phyloP scores from a whole-genome alignment of 441 rosid genomes.

The Hura crepitans region DNA sequence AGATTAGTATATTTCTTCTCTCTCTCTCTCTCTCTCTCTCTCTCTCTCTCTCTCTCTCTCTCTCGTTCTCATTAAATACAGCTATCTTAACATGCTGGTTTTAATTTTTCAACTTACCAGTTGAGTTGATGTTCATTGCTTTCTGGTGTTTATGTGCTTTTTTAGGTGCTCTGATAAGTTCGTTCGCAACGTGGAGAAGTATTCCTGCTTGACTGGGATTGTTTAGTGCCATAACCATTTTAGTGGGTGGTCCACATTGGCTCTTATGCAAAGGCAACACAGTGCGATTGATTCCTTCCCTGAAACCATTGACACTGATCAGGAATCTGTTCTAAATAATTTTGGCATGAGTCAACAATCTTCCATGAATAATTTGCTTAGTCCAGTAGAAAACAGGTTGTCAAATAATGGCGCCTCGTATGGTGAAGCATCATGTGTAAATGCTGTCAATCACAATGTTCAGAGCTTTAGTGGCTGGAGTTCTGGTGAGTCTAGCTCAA shows the following conservation, averaged over 20 bases:
- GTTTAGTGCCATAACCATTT: slow-evolving; percentile 16
- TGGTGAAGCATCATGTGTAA: slow-evolving; percentile 35
- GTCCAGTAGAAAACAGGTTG: slow-evolving; percentile 42
- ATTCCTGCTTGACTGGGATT: slow-evolving; percentile 18
- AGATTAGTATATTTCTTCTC: background rate
- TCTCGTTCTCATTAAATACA: slow-evolving; percentile 8
- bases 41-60: background rate
- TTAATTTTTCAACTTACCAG: slow-evolving; percentile 10
- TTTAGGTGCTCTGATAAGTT: slow-evolving; percentile 27
- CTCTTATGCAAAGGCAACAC: slow-evolving; percentile 59
- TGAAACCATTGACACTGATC: slow-evolving; percentile 46
- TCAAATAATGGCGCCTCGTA: slow-evolving; percentile 41
- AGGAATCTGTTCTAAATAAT: slow-evolving; percentile 38
- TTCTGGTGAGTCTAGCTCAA: slow-evolving; percentile 61
- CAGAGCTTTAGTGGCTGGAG: slow-evolving; percentile 50
- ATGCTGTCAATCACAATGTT: slow-evolving; percentile 34
- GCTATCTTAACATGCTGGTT: background rate
- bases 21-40: slow-evolving; percentile 1
- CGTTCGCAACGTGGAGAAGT: slow-evolving; percentile 14
- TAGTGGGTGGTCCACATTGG: slow-evolving; percentile 28
- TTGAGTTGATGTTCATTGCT: slow-evolving; percentile 16
- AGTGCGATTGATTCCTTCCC: slow-evolving; percentile 43
- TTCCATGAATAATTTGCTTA: slow-evolving; percentile 37
- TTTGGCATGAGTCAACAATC: slow-evolving; percentile 37
- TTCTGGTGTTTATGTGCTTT: slow-evolving; percentile 27